phyloP scores from a whole-genome alignment of 2,329 filamentous ascomycete species.

The Pestalotiopsis sp. region DNA sequence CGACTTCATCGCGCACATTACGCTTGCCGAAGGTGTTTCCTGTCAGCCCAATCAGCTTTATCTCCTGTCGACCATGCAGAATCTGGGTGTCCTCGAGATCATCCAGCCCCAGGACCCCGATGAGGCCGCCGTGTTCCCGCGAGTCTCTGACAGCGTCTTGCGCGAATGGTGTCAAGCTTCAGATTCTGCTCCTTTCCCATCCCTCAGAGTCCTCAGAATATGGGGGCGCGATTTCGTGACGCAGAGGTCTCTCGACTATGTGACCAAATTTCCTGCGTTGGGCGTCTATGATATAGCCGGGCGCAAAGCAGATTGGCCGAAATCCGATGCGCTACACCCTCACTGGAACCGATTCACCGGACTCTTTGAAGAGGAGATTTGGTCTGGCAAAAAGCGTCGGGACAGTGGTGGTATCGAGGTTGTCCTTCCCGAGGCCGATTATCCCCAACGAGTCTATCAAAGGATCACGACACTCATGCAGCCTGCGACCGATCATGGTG shows the following conservation, averaged over 20 bases:
- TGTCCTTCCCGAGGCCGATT: too few species aligned
- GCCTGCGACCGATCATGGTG: too few species aligned
- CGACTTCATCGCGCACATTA: conserved; percentile 32
- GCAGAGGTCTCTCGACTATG: conserved; percentile 40
- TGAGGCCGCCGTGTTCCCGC: conserved; percentile 32
- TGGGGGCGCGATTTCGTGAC: conserved; percentile 45
- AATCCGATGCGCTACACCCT: not conserved
- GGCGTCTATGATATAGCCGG: conserved; percentile 46
- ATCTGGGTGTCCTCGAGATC: conserved; percentile 51
- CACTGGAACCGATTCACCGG: not conserved
- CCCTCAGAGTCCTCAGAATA: conserved; percentile 48
- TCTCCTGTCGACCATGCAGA: conserved; percentile 42
- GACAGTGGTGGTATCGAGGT: too few species aligned
- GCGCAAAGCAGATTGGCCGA: conserved; percentile 36
- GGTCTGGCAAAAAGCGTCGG: too few species aligned
- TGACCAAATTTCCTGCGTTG: conserved; percentile 46
- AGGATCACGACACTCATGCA: too few species aligned
- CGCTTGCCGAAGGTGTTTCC: conserved; percentile 18
- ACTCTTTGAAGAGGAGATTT: not conserved
- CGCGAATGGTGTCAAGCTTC: conserved; percentile 45
- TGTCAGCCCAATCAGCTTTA: conserved; percentile 41
- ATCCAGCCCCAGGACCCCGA: conserved; percentile 38
- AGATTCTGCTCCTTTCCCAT: conserved; percentile 41
- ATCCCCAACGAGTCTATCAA: too few species aligned
- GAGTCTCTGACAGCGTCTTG: conserved; percentile 47